phyloP scores from a whole-genome alignment of 2,329 filamentous ascomycete species.

The Bipolaris oryzae region DNA sequence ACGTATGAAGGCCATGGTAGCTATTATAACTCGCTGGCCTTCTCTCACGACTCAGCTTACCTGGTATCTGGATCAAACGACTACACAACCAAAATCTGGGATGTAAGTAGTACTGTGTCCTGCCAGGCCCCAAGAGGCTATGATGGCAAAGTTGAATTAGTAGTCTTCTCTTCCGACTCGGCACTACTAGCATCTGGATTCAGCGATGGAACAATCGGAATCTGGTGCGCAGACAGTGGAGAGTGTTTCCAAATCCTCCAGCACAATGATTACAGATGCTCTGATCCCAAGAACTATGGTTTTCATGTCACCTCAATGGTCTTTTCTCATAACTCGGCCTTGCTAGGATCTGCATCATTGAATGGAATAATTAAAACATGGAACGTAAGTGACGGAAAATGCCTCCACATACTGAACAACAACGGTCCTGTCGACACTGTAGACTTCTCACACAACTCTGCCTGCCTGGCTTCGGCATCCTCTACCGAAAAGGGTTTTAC shows the following conservation, averaged over 20 bases:
- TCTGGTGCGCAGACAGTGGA: slow-evolving; percentile 4
- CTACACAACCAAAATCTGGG: neutral
- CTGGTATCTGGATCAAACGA: neutral
- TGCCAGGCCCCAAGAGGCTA: neutral
- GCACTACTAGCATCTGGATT: slow-evolving; percentile 10
- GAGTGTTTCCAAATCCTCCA: neutral
- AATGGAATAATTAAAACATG: neutral
- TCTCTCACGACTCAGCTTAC: neutral
- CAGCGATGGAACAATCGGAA: slow-evolving; percentile 10
- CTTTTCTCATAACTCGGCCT: neutral
- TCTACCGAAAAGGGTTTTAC: neutral
- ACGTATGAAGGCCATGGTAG: slow-evolving; percentile 19
- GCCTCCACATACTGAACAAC: neutral
- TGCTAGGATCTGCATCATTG: neutral
- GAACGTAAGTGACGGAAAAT: neutral
- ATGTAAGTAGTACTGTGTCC: neutral
- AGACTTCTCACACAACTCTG: neutral
- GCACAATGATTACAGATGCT: too few species aligned
- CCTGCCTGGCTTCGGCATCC: neutral
- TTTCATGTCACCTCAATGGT: neutral
- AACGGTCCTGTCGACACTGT: neutral
- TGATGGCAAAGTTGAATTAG: slow-evolving; percentile 3
- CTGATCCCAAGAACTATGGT: neutral
- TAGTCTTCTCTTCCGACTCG: slow-evolving; percentile 18
- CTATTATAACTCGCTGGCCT: neutral